Evolutionary conservation across 1,284 basidiomycete genomes (phyloP).

Genomic region (Apiotrichum siamense): DNA sequence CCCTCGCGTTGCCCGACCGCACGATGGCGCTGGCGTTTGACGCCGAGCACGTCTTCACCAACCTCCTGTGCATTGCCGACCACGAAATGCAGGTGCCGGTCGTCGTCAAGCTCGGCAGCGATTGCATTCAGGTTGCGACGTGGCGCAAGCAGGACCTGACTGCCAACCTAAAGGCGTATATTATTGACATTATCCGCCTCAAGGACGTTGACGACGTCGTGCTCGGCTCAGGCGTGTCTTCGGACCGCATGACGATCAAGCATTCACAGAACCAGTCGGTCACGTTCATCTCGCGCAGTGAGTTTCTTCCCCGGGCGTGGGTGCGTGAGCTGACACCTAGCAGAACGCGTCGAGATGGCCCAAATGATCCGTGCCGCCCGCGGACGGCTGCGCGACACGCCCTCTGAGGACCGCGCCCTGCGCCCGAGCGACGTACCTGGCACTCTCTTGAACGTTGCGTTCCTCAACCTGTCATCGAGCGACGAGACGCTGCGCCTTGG

Average conservation of each 20-base stretch:
- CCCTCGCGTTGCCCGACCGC: constrained; percentile 33
- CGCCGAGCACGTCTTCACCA: constrained; percentile 42
- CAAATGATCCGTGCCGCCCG: constrained; percentile 38
- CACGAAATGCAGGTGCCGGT: constrained; percentile 44
- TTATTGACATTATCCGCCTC: constrained; percentile 40
- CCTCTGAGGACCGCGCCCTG: constrained; percentile 60
- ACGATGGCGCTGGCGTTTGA: constrained; percentile 40
- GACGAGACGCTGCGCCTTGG: constrained; percentile 69
- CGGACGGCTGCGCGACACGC: constrained; percentile 45
- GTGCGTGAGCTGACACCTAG: constrained; percentile 53
- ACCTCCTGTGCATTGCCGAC: constrained; percentile 33
- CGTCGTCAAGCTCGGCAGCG: constrained; percentile 39
- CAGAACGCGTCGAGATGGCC: constrained; percentile 64
- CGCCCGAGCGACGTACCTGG: constrained; percentile 76
- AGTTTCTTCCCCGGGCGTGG: constrained; percentile 5
- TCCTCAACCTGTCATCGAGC: constrained; percentile 65
- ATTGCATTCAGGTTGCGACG: constrained; percentile 41
- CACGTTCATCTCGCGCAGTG: constrained; percentile 35
- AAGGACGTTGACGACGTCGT: constrained; percentile 76
- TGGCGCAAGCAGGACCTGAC: constrained; percentile 40
- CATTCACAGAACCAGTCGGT: constrained; percentile 45
- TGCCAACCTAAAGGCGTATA: constrained; percentile 33
- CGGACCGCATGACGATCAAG: constrained; percentile 73
- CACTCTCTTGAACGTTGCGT: constrained; percentile 70
- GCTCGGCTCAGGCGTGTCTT: constrained; percentile 66